Evolutionary conservation across 208 protist genomes (phyloP), one percentile per base, ranked within the genome.

Genomic region (Leishmania lainsoni): DNA sequence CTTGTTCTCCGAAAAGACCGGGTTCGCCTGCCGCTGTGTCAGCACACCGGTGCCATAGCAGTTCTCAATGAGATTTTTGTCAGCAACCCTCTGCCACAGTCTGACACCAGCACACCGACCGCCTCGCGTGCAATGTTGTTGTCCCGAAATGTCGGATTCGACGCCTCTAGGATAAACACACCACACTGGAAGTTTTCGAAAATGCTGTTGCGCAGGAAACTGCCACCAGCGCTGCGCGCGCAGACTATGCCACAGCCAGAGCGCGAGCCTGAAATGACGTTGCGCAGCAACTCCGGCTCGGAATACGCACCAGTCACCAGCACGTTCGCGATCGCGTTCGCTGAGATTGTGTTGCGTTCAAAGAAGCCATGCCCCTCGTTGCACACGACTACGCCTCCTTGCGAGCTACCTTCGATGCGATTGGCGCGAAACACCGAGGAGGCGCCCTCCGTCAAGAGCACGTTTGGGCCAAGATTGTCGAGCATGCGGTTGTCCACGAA

Each of bases 281-380:
- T 98, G 51, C 52, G 49, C 32, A 54, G 45, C 75, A 96, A 90
- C 35, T 76, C 51, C 22, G 93, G 93, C n/a, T 92, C 69, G 10
- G 86, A 90, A 82, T 92, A 89, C 26, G 54, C 76, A 65, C 91
- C 91, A 4, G 83, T 79, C 12, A 98, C 84, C 49, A 94, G 85
- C 69, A 96, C 87, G 76, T 96, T 96, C 0, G 89, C 93, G 17
- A 93, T 73, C 20, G 80, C 81, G 84, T 98, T 98, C 39, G 87
- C 84, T 0, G 80, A 76, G 63, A 98, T 88, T 10, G 58, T 75
- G 84, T 98, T 98, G 61, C 90, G 75, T 80, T 96, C 93, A 35
- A 98, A 88, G 32, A 81, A 81, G 29, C 93, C 94, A 61, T 68
- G 35, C 29, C 93, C 93, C 73, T 98, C 94, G 48, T 85, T 86